Base-by-base conservation (phyloP, 108 stramenopile species). In the Phaeodactylum tricornutum region DNA sequence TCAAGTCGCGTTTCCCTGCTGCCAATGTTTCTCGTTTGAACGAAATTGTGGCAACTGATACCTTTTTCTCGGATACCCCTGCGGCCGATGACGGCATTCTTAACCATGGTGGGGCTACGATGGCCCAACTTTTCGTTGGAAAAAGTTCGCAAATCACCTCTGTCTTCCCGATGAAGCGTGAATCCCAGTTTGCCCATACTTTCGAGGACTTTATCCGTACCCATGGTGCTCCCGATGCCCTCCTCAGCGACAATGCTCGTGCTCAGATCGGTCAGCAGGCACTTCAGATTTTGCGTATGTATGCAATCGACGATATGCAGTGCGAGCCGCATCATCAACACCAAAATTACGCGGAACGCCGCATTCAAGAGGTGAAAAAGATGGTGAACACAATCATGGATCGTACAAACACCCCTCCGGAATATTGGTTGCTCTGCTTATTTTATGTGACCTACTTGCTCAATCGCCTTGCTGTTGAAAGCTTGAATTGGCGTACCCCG, bases 271-370 rank as follows among this genome's bases (percentile, higher is more conserved):
- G 47, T 23, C 21, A 23, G 14, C 5, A 36, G 6, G 55, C 50
- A 12, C 11, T 26, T 1, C 19, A 35, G 4, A 50, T 64, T 8
- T 55, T 64, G 22, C 55, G 62, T 1, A 17, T 16, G 1, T 28
- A 26, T 0, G 15, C 3, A 19, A 55, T 55, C 34, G 26, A 24
- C 8, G 23, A 44, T 17, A 38, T 33, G 47, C 29, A 36, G 12
- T 21, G 50, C 20, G 53, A 62, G 36, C 53, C 53, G 7, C 17
- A 46, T 26, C 53, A 55, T 16, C 61, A 53, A 22, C 14, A 62
- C 8, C 61, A 62, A 25, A 55, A 62, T 40, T 15, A 25, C 29
- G 53, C 44, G 2, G 61, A 62, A 31, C 53, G 53, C 17, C 24
- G 29, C 2, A 41, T 40, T 32, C 50, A 53, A 28, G 25, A 23